Percentiles rank a stretch among this genome's conserved stretches.
Evolutionary conservation across 2,329 filamentous ascomycete species (phyloP).

Genomic region (Cercospora janseana): DNA sequence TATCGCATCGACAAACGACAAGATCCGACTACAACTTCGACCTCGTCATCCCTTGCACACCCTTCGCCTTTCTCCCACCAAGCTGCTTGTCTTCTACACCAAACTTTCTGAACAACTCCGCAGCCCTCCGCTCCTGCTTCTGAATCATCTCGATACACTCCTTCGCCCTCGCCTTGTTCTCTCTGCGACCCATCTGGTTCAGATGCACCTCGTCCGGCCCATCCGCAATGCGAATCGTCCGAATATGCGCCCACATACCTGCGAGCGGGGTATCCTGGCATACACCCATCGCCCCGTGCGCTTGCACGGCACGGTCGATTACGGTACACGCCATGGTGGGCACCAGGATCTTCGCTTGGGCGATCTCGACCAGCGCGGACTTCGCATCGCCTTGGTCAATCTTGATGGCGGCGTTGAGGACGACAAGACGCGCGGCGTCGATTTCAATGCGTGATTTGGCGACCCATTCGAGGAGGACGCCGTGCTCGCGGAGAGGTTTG

Average conservation of each 20-base stretch:
- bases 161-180: conserved; percentile 64
- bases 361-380: conserved; percentile 85
- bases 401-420: conserved; percentile 90
- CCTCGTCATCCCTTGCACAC: conserved; percentile 31
- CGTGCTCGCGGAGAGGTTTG: conserved; percentile 80
- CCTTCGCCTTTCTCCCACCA: conserved; percentile 39
- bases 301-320: conserved; percentile 91
- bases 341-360: conserved; percentile 91
- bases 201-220: conserved; percentile 95
- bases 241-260: conserved; percentile 44
- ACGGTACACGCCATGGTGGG: conserved; percentile 78
- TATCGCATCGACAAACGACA: too few species aligned
- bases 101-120: conserved; percentile 64
- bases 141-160: conserved; percentile 56
- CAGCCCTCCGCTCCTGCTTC: conserved; percentile 63
- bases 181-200: conserved; percentile 74
- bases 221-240: conserved; percentile 53
- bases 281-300: conserved; percentile 86
- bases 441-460: conserved; percentile 91
- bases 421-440: conserved; percentile 81
- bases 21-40: conserved; percentile 40
- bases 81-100: conserved; percentile 45
- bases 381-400: conserved; percentile 90
- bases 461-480: conserved; percentile 92
- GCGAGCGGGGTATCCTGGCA: conserved; percentile 93